phyloP scores from a whole-genome alignment of 108 stramenopile genomes.

The Fragilaria radians region DNA sequence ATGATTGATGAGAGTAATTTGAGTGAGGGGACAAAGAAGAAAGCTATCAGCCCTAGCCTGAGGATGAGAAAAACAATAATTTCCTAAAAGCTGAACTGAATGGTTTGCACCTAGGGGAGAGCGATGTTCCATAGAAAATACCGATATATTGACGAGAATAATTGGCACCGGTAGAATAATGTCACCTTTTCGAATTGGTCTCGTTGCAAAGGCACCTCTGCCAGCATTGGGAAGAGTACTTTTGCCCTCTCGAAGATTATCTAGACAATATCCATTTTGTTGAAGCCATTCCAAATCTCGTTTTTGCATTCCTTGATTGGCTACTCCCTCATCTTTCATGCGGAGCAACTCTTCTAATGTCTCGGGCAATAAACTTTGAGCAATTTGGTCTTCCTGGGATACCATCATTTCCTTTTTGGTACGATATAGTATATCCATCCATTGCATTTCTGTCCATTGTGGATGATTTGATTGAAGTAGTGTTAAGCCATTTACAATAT shows the following conservation, averaged over 20 bases:
- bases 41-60: too few species aligned
- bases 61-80: too few species aligned
- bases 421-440: not conserved
- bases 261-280: slow-evolving; percentile 70
- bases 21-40: too few species aligned
- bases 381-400: not conserved
- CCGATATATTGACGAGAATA: too few species aligned
- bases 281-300: slow-evolving; percentile 44
- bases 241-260: slow-evolving; percentile 61
- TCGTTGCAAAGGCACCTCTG: slow-evolving; percentile 71
- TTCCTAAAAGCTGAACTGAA: too few species aligned
- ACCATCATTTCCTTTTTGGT: slow-evolving; percentile 2
- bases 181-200: slow-evolving; percentile 48
- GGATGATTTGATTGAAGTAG: not conserved
- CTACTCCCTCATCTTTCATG: not conserved
- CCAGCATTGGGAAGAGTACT: slow-evolving; percentile 76
- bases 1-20: too few species aligned
- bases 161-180: slow-evolving; percentile 65
- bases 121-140: too few species aligned
- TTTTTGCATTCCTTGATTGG: not conserved
- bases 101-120: too few species aligned
- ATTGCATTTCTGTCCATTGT: not conserved
- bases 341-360: not conserved
- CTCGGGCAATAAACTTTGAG: not conserved
- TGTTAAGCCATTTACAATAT: not conserved